These are phyloP conservation scores for Fusarium heterosporum DNA, from an alignment of 2,329 filamentous ascomycete genomes.

Conservation along the genomic window DNA sequence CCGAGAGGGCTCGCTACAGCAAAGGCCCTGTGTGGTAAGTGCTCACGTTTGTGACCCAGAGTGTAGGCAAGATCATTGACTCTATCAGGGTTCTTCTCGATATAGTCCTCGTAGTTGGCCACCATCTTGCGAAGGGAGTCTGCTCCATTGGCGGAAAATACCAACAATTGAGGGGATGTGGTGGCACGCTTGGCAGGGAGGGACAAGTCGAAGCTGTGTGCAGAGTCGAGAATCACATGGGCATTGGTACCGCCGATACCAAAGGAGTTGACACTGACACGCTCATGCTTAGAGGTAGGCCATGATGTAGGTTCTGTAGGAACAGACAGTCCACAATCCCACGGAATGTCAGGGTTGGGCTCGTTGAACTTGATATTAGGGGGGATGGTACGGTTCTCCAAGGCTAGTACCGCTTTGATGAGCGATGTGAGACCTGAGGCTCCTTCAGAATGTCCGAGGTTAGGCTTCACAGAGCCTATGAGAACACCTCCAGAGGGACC, in stretches of 20 bases:
- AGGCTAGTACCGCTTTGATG: conserved; percentile 38
- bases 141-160: not conserved
- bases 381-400: conserved; percentile 50
- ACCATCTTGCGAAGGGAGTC: not conserved
- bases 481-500: not conserved
- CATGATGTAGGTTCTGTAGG: conserved; percentile 42
- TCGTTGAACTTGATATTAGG: conserved; percentile 50
- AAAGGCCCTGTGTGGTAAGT: not conserved
- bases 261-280: conserved; percentile 54
- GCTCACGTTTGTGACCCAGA: not conserved
- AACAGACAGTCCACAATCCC: conserved; percentile 36
- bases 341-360: conserved; percentile 49
- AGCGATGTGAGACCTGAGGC: conserved; percentile 1
- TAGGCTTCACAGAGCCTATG: conserved; percentile 6
- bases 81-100: not conserved
- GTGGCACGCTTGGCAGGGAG: not conserved
- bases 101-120: not conserved
- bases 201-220: not conserved
- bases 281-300: conserved; percentile 42
- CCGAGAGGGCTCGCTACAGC: not conserved
- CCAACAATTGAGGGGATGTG: not conserved
- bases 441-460: conserved; percentile 1
- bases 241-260: conserved; percentile 56
- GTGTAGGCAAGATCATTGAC: conserved; percentile 1
- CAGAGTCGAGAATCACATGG: conserved; percentile 42